phyloP scores from a whole-genome alignment of 352 stramenopile species.

The Thalassiosira mediterranea region DNA sequence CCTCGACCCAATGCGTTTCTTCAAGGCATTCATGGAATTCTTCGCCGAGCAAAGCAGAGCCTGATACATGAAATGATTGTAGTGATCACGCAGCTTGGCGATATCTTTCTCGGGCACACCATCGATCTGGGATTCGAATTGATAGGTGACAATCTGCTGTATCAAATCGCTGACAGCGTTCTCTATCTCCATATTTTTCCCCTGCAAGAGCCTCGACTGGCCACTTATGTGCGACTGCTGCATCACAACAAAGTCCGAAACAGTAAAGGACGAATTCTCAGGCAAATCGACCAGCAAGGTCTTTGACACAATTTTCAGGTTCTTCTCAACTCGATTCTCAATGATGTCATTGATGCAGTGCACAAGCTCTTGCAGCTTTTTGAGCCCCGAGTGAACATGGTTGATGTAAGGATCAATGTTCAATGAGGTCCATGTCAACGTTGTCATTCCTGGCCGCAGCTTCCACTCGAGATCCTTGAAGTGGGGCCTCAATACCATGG shows the following conservation, averaged over 20 bases:
- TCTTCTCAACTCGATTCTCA: slow-evolving; percentile 98
- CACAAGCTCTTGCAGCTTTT: slow-evolving; percentile 96
- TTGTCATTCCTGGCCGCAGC: slow-evolving; percentile 97
- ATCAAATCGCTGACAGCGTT: slow-evolving; percentile 97
- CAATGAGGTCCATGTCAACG: slow-evolving; percentile 99
- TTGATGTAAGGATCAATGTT: slow-evolving; percentile 98
- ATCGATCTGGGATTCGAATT: slow-evolving; percentile 95
- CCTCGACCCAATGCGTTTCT: slow-evolving; percentile 95
- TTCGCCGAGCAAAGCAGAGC: slow-evolving; percentile 96
- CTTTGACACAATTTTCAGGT: slow-evolving; percentile 97
- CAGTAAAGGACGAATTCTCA: slow-evolving; percentile 94
- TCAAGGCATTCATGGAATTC: slow-evolving; percentile 97
- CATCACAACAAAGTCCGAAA: slow-evolving; percentile 98
- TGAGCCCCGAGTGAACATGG: slow-evolving; percentile 90
- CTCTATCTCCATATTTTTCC: slow-evolving; percentile 98
- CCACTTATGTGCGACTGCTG: slow-evolving; percentile 93
- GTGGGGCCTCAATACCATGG: slow-evolving; percentile 91
- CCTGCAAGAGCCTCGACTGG: slow-evolving; percentile 91
- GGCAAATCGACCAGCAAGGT: slow-evolving; percentile 97
- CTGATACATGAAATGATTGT: slow-evolving; percentile 99
- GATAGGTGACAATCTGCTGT: slow-evolving; percentile 94
- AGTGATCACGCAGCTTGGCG: slow-evolving; percentile 96
- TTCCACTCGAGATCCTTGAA: slow-evolving; percentile 99
- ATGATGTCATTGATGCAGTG: slow-evolving; percentile 99
- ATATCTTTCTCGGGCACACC: slow-evolving; percentile 92